A percentile compares a stretch with the other conserved stretches of the same genome.
Evolutionary conservation across 2,329 filamentous ascomycete genomes (phyloP).

Genomic region (Cyphellophora europaea): DNA sequence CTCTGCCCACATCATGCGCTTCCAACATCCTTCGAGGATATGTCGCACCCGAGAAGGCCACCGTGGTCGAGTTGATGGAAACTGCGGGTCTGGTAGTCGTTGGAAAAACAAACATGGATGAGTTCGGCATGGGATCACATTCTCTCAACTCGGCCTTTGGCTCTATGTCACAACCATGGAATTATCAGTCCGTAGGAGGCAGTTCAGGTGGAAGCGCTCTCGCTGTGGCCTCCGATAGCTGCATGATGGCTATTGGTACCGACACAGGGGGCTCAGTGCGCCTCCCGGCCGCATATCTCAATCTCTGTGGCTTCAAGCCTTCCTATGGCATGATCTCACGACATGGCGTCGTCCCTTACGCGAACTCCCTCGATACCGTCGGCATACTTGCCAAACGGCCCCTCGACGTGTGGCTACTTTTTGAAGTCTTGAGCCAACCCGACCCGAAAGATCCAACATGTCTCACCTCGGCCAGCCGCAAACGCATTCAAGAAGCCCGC

Average conservation of each 20-base stretch:
- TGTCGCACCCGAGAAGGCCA: slow-evolving; percentile 70
- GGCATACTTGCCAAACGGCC: slow-evolving; percentile 59
- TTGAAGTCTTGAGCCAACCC: slow-evolving; percentile 44
- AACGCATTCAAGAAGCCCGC: slow-evolving; percentile 6
- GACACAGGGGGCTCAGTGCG: slow-evolving; percentile 88
- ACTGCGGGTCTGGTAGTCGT: slow-evolving; percentile 53
- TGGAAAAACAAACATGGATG: slow-evolving; percentile 88
- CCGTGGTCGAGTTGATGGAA: slow-evolving; percentile 62
- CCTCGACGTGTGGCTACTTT: slow-evolving; percentile 42
- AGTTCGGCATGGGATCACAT: slow-evolving; percentile 92
- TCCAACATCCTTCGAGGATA: slow-evolving; percentile 66
- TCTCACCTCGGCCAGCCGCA: slow-evolving; percentile 47
- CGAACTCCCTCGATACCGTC: slow-evolving; percentile 86
- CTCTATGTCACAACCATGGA: slow-evolving; percentile 36
- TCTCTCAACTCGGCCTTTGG: slow-evolving; percentile 60
- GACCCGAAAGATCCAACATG: slow-evolving; percentile 70
- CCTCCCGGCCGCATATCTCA: slow-evolving; percentile 78
- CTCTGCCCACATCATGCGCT: slow-evolving; percentile 69
- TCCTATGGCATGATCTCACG: slow-evolving; percentile 82
- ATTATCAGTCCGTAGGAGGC: slow-evolving; percentile 61
- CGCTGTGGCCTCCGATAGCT: slow-evolving; percentile 46
- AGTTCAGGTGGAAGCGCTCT: slow-evolving; percentile 92
- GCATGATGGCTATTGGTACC: slow-evolving; percentile 64
- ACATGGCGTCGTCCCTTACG: slow-evolving; percentile 81
- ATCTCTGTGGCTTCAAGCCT: slow-evolving; percentile 78